Evolutionary conservation across 495 filamentous ascomycete genomes (phyloP).

Genomic region (Cetradonia linearis): DNA sequence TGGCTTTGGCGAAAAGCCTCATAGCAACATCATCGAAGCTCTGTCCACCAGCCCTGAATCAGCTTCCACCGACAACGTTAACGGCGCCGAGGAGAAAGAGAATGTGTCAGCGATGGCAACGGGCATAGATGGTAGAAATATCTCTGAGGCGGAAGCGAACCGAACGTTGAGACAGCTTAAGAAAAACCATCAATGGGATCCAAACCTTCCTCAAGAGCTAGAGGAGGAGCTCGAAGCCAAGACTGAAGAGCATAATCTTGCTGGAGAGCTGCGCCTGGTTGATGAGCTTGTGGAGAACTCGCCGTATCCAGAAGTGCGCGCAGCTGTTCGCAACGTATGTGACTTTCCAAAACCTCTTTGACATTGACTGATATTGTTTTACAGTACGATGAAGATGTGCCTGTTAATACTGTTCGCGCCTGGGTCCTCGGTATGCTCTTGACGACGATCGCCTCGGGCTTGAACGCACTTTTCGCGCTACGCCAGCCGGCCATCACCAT

Average conservation of each 20-base stretch:
- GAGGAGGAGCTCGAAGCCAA: slow-evolving; percentile 50
- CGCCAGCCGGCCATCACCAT: slow-evolving; percentile 55
- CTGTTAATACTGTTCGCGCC: slow-evolving; percentile 58
- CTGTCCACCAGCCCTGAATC: background rate
- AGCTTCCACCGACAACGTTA: slow-evolving; percentile 7
- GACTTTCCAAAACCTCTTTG: background rate
- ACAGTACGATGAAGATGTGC: slow-evolving; percentile 52
- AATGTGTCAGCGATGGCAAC: slow-evolving; percentile 1
- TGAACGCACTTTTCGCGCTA: slow-evolving; percentile 65
- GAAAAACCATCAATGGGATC: slow-evolving; percentile 56
- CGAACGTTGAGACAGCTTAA: slow-evolving; percentile 39
- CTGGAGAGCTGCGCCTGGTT: slow-evolving; percentile 44
- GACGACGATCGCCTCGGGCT: slow-evolving; percentile 52
- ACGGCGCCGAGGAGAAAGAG: slow-evolving; percentile 6
- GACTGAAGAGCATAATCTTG: slow-evolving; percentile 43
- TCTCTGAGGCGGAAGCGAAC: slow-evolving; percentile 24
- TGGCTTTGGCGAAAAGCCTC: slow-evolving; percentile 2
- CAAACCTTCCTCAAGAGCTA: slow-evolving; percentile 55
- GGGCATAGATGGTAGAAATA: background rate
- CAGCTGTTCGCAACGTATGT: slow-evolving; percentile 40
- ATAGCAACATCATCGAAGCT: background rate
- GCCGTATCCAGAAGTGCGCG: slow-evolving; percentile 59
- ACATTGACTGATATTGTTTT: slow-evolving; percentile 25
- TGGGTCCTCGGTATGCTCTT: slow-evolving; percentile 62
- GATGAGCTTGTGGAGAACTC: slow-evolving; percentile 55